phyloP scores from a whole-genome alignment of 2,329 filamentous ascomycete genomes.

The Arachnomyces sp. region DNA sequence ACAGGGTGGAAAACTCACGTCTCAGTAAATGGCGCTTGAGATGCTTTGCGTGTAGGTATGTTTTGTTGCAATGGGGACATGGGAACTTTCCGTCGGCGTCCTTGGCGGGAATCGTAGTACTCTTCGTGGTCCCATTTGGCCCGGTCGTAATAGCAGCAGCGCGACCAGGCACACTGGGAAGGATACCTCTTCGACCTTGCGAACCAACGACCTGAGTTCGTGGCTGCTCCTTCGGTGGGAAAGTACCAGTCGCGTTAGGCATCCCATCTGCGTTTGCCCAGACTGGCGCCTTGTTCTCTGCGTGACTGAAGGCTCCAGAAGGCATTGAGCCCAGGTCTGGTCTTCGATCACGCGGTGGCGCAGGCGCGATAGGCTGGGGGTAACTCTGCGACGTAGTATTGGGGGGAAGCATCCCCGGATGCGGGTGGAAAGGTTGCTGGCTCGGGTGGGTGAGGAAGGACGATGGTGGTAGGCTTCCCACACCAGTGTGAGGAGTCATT shows the following conservation, averaged over 20 bases:
- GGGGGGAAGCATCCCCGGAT: conserved; percentile 54
- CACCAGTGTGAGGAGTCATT: conserved; percentile 34
- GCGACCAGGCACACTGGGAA: conserved; percentile 82
- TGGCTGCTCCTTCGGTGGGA: conserved; percentile 34
- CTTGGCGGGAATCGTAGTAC: conserved; percentile 78
- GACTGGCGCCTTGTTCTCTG: conserved; percentile 50
- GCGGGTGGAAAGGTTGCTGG: conserved; percentile 32
- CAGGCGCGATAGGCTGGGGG: conserved; percentile 67
- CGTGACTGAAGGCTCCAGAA: conserved; percentile 53
- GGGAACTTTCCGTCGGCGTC: conserved; percentile 97
- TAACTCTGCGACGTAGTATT: conserved; percentile 59
- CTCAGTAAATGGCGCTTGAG: conserved; percentile 89
- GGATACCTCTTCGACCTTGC: conserved; percentile 81
- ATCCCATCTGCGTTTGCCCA: conserved; percentile 34
- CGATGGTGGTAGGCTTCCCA: conserved; percentile 35
- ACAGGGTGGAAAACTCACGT: conserved; percentile 61
- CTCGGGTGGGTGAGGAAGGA: conserved; percentile 36
- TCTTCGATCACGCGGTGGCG: conserved; percentile 47
- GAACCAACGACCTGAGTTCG: conserved; percentile 85
- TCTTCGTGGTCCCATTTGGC: conserved; percentile 61
- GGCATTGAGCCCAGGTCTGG: conserved; percentile 60
- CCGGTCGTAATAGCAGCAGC: conserved; percentile 61
- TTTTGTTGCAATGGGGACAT: conserved; percentile 96
- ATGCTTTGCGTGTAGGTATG: conserved; percentile 94
- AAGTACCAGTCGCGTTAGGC: conserved; percentile 30